These are phyloP conservation scores for Populus deltoides DNA, from an alignment of 345 rosid genomes.

Conservation along the genomic window DNA sequence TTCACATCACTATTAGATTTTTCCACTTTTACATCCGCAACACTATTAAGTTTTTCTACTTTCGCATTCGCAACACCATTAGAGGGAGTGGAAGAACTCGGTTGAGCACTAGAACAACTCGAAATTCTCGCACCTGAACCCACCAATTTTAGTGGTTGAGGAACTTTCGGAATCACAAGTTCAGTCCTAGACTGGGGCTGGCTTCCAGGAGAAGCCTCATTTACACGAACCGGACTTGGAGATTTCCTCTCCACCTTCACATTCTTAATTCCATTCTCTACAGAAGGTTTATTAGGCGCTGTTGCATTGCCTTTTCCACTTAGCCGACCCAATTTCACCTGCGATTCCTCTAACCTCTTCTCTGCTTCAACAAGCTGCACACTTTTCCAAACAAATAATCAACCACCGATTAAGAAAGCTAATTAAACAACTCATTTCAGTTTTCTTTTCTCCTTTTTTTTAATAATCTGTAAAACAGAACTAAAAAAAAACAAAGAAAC, in stretches of 20 bases:
- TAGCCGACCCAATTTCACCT: slow-evolving; percentile 55
- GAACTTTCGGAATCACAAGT: slow-evolving; percentile 43
- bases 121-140: slow-evolving; percentile 31
- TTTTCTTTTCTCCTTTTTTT: background rate
- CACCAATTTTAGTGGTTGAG: slow-evolving; percentile 30
- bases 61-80: slow-evolving; percentile 33
- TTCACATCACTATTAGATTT: slow-evolving; percentile 28
- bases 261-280: slow-evolving; percentile 25
- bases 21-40: slow-evolving; percentile 29
- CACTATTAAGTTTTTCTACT: slow-evolving; percentile 38
- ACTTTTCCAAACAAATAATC: slow-evolving; percentile 1
- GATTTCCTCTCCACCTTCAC: slow-evolving; percentile 35
- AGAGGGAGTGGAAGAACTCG: slow-evolving; percentile 18
- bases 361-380: slow-evolving; percentile 68
- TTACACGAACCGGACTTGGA: slow-evolving; percentile 25
- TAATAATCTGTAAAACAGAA: background rate
- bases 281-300: slow-evolving; percentile 21
- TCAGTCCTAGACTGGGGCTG: slow-evolving; percentile 37
- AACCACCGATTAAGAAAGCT: background rate
- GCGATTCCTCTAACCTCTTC: slow-evolving; percentile 52
- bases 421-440: background rate
- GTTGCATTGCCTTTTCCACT: slow-evolving; percentile 34
- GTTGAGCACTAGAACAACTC: slow-evolving; percentile 22
- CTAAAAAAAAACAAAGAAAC: background rate
- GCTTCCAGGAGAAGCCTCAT: slow-evolving; percentile 30